These are phyloP conservation scores for Acorus gramineus DNA, from an alignment of 106 monocot species.

Conservation along the genomic window DNA sequence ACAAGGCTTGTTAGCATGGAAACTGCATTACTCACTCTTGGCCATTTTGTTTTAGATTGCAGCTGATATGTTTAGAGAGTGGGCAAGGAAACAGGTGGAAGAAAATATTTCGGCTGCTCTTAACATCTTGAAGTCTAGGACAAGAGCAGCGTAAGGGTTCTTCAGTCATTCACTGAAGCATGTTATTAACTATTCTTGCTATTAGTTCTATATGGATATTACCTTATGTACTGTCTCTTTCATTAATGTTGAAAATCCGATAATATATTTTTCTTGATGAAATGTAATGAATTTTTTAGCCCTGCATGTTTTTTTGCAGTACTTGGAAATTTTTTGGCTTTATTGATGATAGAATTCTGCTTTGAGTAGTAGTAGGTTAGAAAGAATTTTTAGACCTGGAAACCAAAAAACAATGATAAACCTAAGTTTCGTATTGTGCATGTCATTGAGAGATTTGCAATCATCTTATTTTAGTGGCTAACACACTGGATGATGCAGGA, in stretches of 20 bases:
- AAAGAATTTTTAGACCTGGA: too few species aligned
- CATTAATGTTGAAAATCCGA: too few species aligned
- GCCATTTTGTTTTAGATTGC: slow-evolving; percentile 62
- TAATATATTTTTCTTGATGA: not conserved
- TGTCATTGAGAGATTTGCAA: not conserved
- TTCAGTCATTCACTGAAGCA: not conserved
- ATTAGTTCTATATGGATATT: too few species aligned
- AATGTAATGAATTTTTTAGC: not conserved
- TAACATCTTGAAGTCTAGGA: slow-evolving; percentile 62
- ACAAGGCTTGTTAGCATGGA: not conserved
- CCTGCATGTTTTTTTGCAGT: too few species aligned
- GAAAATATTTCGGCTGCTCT: slow-evolving; percentile 65
- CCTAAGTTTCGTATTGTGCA: too few species aligned
- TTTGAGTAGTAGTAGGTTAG: too few species aligned
- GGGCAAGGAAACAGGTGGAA: slow-evolving; percentile 65
- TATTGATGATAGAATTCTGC: too few species aligned
- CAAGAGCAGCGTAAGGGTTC: slow-evolving; percentile 45
- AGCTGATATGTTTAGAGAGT: slow-evolving; percentile 78
- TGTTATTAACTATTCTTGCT: too few species aligned
- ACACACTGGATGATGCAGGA: slow-evolving; percentile 25
- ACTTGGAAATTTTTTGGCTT: too few species aligned
- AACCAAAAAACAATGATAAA: too few species aligned
- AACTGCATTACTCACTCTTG: not conserved
- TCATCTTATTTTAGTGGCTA: slow-evolving; percentile 10
- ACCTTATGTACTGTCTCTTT: too few species aligned